Base-by-base conservation (phyloP, 768 basidiomycete genomes). In the Chalciporus pseudorubinellus region DNA sequence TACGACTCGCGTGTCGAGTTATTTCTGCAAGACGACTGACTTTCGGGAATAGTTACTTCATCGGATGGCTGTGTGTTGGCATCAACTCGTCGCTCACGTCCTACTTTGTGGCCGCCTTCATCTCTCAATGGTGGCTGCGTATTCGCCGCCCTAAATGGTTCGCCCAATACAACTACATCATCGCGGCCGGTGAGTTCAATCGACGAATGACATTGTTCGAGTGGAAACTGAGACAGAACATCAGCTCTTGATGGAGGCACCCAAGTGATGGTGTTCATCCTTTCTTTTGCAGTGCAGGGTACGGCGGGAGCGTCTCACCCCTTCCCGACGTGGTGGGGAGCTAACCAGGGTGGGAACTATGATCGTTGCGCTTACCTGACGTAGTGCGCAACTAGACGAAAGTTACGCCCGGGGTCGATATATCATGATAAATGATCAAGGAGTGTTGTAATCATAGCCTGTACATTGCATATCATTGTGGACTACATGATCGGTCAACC, bases 141-240 rank as follows among this genome's bases (percentile, higher is more conserved):
- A 74, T 66, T 33, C 76, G 78, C 52, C 71, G 82, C 50, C 82
- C 86, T 1, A 75, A 76, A 13, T 89, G 84, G 85, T 88, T 84
- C 67, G 77, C 78, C 59, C 72, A 73, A 58, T 84, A 84, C 63
- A 85, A 86, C 61, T 85, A 84, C 59, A 78, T 85, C 34, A 65
- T 87, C 3, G 83, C 82, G 22, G 87, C 83, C 38, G 85, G 64
- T 68, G 39, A 52, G 66, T 56, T 38, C 24, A n/a, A n/a, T n/a
- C 11, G 7, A 1, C n/a, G n/a, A 24, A 24, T 16, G 14, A 20
- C 4, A 10, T 44, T 20, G 16, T 39, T 9, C 19, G 29, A 11
- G n/a, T n/a, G n/a, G n/a, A n/a, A n/a, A n/a, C n/a, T n/a, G 31
- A 28, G 40, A 9, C 42, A 58, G 20, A 53, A 18, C 19, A 36